These are phyloP conservation scores for Lithospermum erythrorhizon DNA, from an alignment of 257 asterid genomes.

Conservation along the genomic window DNA sequence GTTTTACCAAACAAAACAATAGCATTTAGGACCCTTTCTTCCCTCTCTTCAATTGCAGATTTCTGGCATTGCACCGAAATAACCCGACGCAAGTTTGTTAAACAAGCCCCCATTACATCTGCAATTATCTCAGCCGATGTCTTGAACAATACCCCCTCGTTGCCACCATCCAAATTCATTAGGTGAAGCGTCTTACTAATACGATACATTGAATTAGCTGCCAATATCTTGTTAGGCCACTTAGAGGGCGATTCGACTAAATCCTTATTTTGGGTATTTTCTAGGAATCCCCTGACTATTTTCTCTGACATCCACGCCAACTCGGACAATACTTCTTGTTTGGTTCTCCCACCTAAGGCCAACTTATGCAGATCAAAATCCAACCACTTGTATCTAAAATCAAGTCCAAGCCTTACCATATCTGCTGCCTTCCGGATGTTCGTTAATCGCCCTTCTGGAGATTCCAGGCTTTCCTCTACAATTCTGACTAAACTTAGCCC, in stretches of 20 bases:
- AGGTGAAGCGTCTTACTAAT: constrained; percentile 54
- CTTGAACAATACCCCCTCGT: constrained; percentile 28
- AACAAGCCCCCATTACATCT: constrained; percentile 60
- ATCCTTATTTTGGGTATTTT: constrained; percentile 22
- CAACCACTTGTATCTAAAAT: constrained; percentile 56
- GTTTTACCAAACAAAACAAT: constrained; percentile 53
- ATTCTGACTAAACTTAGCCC: constrained; percentile 41
- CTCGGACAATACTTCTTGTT: constrained; percentile 31
- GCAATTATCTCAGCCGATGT: constrained; percentile 35
- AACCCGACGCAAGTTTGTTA: constrained; percentile 48
- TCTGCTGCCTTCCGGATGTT: constrained; percentile 60
- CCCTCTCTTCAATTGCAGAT: constrained; percentile 43
- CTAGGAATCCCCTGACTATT: constrained; percentile 30
- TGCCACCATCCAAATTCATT: constrained; percentile 14
- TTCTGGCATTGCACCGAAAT: constrained; percentile 47
- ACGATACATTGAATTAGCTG: constrained; percentile 73
- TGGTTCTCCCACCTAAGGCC: constrained; percentile 26
- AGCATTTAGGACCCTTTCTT: constrained; percentile 36
- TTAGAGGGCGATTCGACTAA: constrained; percentile 31
- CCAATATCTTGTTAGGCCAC: constrained; percentile 58
- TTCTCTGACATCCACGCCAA: constrained; percentile 45
- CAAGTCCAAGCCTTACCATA: constrained; percentile 48
- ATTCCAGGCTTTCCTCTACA: constrained; percentile 37
- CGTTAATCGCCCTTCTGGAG: constrained; percentile 17
- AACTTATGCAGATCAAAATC: constrained; percentile 46